phyloP scores from a whole-genome alignment of 2,329 filamentous ascomycete genomes.

The Tolypocladium endophyticum region DNA sequence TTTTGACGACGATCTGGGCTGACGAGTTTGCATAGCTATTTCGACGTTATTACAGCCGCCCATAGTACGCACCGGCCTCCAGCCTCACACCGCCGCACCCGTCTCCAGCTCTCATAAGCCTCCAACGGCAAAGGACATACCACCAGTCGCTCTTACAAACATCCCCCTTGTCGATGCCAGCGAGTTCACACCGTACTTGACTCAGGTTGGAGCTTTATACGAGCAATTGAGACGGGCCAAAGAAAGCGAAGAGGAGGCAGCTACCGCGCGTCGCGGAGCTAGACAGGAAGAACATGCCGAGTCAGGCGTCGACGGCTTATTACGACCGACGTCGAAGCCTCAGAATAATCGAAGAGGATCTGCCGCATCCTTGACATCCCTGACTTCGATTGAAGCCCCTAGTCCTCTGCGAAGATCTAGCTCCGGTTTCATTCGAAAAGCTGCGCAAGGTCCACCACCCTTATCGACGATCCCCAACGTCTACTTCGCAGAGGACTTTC shows the following conservation, averaged over 20 bases:
- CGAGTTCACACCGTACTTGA: conserved; percentile 75
- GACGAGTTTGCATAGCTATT: conserved; percentile 49
- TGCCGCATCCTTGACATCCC: conserved; percentile 35
- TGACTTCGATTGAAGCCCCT: conserved; percentile 37
- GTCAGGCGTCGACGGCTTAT: conserved; percentile 28
- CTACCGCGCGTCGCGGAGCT: conserved; percentile 27
- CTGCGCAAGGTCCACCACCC: conserved; percentile 65
- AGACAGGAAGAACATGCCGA: conserved; percentile 33
- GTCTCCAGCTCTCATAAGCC: conserved; percentile 65
- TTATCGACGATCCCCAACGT: conserved; percentile 85
- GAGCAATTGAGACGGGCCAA: conserved; percentile 81
- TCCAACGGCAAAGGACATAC: conserved; percentile 81
- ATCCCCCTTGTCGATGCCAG: conserved; percentile 70
- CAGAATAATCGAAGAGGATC: conserved; percentile 21
- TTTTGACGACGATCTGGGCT: background rate
- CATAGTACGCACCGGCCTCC: conserved; percentile 77
- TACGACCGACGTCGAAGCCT: conserved; percentile 29
- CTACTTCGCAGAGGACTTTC: conserved; percentile 93
- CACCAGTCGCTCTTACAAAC: conserved; percentile 83
- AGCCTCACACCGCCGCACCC: conserved; percentile 65
- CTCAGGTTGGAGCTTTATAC: conserved; percentile 77
- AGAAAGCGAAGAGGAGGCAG: conserved; percentile 58
- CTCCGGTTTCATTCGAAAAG: conserved; percentile 43
- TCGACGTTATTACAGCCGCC: conserved; percentile 87
- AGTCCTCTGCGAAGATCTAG: conserved; percentile 32